Conservation (phyloP, 108 stramenopile species). For the Nannochloropsis salina region DNA sequence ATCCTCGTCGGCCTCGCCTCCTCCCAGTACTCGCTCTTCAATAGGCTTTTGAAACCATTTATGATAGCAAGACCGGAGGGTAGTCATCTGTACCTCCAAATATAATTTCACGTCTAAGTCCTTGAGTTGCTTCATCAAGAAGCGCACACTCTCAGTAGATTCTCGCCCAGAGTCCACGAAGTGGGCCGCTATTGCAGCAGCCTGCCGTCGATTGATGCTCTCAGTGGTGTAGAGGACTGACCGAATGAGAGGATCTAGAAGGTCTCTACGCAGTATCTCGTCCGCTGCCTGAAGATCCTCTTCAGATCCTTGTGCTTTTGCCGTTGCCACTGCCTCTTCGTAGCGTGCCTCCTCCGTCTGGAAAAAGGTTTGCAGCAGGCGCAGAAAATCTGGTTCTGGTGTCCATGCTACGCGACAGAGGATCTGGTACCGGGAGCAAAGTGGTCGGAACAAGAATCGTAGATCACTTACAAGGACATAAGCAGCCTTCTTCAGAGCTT, state of each 20-base stretch:
- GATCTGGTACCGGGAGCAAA: neutral
- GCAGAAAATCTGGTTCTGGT: neutral
- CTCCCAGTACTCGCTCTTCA: neutral
- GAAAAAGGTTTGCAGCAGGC: neutral
- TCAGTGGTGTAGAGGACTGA: neutral
- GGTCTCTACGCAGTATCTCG: slow-evolving; percentile 5
- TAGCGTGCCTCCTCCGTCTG: slow-evolving; percentile 7
- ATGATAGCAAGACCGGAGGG: slow-evolving; percentile 1
- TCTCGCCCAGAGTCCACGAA: slow-evolving; percentile 4
- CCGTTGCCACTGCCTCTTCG: neutral
- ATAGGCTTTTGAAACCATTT: neutral
- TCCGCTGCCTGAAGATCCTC: neutral
- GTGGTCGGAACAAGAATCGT: neutral
- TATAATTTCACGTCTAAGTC: slow-evolving; percentile 20
- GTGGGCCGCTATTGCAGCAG: neutral
- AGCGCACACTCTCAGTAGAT: neutral
- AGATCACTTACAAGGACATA: neutral
- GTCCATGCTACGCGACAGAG: neutral
- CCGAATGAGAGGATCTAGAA: neutral
- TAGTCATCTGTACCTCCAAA: slow-evolving; percentile 14
- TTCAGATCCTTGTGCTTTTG: neutral
- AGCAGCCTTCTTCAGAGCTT: neutral
- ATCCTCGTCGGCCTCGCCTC: neutral
- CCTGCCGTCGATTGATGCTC: slow-evolving; percentile 14
- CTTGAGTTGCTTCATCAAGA: slow-evolving; percentile 18